A percentile compares a stretch with the other conserved stretches of the same genome.
Evolutionary conservation across 768 basidiomycete species (phyloP).

Genomic region (Erythrobasidium yunnanense): DNA sequence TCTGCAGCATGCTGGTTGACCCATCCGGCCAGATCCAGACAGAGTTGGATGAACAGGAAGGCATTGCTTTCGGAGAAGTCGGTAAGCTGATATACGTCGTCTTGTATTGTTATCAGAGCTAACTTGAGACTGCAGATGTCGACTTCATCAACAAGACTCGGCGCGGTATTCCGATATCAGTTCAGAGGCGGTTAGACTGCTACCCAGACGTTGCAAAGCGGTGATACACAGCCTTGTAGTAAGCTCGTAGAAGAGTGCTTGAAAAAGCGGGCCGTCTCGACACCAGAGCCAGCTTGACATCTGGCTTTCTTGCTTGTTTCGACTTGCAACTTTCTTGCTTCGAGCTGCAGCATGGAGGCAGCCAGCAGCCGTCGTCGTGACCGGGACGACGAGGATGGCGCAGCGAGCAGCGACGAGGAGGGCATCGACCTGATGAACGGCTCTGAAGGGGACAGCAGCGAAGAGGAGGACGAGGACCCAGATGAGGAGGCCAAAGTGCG

Average conservation of each 20-base stretch:
- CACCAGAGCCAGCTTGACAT: not conserved
- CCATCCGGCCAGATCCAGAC: slow-evolving; percentile 68
- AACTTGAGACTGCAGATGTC: slow-evolving; percentile 13
- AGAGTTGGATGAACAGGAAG: slow-evolving; percentile 65
- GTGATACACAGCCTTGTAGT: not conserved
- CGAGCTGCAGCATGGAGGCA: slow-evolving; percentile 5
- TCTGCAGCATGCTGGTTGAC: slow-evolving; percentile 64
- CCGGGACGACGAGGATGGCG: slow-evolving; percentile 13
- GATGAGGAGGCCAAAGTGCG: slow-evolving; percentile 22
- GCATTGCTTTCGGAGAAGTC: slow-evolving; percentile 67
- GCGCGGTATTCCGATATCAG: slow-evolving; percentile 15
- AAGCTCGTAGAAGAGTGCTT: not conserved
- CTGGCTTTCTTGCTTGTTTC: too few species aligned
- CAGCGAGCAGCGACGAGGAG: slow-evolving; percentile 6
- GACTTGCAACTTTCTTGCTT: not conserved
- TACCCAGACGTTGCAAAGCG: slow-evolving; percentile 24
- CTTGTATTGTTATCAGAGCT: not conserved
- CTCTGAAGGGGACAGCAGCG: slow-evolving; percentile 26
- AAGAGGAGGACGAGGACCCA: slow-evolving; percentile 24
- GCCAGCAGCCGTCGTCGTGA: not conserved
- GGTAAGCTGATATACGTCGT: slow-evolving; percentile 48
- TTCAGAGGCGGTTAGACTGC: slow-evolving; percentile 26
- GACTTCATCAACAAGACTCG: slow-evolving; percentile 26
- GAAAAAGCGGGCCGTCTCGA: not conserved
- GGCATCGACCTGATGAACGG: slow-evolving; percentile 24